A percentile compares a stretch with the other conserved stretches of the same genome.
Evolutionary conservation across 2,329 filamentous ascomycete genomes (phyloP).

Genomic region (Penicillium hesseltinei): DNA sequence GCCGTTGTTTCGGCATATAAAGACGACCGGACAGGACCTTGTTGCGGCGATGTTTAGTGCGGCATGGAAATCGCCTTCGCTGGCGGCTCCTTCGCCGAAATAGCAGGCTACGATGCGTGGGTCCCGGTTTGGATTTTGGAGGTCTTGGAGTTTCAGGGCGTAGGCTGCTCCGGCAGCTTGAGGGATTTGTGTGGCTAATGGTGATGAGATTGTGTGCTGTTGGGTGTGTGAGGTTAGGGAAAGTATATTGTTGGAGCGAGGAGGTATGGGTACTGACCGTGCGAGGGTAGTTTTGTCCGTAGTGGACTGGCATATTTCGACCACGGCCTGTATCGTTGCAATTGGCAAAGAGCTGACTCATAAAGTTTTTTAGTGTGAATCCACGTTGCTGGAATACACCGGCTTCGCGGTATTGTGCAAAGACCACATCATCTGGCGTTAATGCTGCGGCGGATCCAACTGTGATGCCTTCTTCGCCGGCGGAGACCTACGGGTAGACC

Average conservation of each 20-base stretch:
- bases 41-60: constrained; percentile 90
- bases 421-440: constrained; percentile 81
- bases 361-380: constrained; percentile 83
- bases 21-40: constrained; percentile 79
- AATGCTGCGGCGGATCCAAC: constrained; percentile 85
- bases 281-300: constrained; percentile 78
- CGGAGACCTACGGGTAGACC: constrained; percentile 58
- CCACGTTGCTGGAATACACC: constrained; percentile 89
- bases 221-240: constrained; percentile 48
- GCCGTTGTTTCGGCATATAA: constrained; percentile 90
- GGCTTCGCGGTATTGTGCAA: constrained; percentile 91
- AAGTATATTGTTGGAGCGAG: not conserved
- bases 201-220: constrained; percentile 80
- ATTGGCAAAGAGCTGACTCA: constrained; percentile 93
- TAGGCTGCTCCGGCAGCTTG: constrained; percentile 86
- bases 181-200: constrained; percentile 83
- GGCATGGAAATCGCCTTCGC: constrained; percentile 88
- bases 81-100: constrained; percentile 87
- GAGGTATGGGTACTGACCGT: constrained; percentile 58
- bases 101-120: constrained; percentile 75
- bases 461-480: constrained; percentile 90
- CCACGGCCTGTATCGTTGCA: constrained; percentile 74
- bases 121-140: constrained; percentile 66
- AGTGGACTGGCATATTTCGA: constrained; percentile 97
- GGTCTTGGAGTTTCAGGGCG: constrained; percentile 75